phyloP scores from a whole-genome alignment of 306 rosid species.

The Ammopiptanthus mongolicus region DNA sequence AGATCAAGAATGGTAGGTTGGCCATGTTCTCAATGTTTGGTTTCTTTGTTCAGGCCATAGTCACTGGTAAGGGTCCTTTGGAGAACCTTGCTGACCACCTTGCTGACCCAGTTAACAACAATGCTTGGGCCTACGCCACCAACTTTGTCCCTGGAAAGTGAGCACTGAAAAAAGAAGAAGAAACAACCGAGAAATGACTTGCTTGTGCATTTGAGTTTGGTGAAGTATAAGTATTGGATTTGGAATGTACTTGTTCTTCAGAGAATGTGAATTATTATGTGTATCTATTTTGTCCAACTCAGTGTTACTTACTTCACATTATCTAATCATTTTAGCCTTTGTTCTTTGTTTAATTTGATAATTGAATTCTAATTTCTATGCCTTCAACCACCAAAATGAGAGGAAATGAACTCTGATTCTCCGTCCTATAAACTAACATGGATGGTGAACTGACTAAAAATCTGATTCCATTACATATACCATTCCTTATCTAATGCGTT shows the following conservation, averaged over 20 bases:
- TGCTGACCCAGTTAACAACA: constrained; percentile 95
- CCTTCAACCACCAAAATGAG: not conserved
- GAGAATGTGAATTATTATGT: constrained; percentile 29
- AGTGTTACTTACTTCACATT: not conserved
- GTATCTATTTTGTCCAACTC: not conserved
- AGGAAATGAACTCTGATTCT: not conserved
- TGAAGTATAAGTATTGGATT: not conserved
- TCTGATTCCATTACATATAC: too few relatives aligned
- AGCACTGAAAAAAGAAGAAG: not conserved
- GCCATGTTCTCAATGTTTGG: constrained; percentile 98
- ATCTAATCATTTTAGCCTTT: not conserved
- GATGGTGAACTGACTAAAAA: too few relatives aligned
- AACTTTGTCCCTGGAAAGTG: constrained; percentile 98
- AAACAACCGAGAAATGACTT: not conserved
- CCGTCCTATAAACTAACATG: too few relatives aligned
- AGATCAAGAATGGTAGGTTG: constrained; percentile 77
- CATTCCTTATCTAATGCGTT: too few relatives aligned
- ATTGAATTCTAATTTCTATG: not conserved
- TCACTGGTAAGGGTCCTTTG: constrained; percentile 81
- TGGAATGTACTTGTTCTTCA: constrained; percentile 1
- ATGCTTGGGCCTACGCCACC: constrained; percentile 88
- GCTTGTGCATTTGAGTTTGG: not conserved
- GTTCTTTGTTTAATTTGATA: not conserved
- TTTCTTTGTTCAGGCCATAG: constrained; percentile 89
- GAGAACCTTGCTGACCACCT: constrained; percentile 95